Evolutionary conservation across 139 green algal genomes (phyloP).

Genomic region (Picochlorum sp.): DNA sequence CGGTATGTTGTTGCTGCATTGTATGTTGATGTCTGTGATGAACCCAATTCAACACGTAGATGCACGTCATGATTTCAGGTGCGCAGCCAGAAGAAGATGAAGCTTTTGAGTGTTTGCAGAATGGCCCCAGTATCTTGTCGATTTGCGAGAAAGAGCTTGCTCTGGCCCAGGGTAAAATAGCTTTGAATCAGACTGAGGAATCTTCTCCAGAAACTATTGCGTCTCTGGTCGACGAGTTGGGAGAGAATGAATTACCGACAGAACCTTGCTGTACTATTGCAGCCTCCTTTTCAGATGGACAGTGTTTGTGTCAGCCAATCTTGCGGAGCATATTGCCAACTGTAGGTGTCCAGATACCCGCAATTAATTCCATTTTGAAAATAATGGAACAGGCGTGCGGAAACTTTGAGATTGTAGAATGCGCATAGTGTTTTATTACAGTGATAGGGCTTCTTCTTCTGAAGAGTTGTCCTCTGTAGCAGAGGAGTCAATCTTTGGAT

Average conservation of each 20-base stretch:
- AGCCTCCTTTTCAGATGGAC: background rate
- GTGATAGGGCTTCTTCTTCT: background rate
- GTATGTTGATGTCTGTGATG: too few species aligned
- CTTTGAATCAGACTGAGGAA: too few species aligned
- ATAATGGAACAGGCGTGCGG: background rate
- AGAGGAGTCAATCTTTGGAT: too few species aligned
- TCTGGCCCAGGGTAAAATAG: too few species aligned
- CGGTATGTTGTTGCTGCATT: too few species aligned
- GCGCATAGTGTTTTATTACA: background rate
- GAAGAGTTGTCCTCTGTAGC: background rate
- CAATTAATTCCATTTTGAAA: slow-evolving; percentile 1
- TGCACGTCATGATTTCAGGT: too few species aligned
- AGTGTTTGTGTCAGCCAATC: background rate
- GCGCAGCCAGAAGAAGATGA: too few species aligned
- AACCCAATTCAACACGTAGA: too few species aligned
- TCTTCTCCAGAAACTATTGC: background rate
- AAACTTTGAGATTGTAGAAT: background rate
- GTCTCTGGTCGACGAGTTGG: background rate
- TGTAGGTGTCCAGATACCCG: background rate
- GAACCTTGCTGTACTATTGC: background rate
- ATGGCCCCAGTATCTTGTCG: too few species aligned
- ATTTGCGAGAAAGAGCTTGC: too few species aligned
- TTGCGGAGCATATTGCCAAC: background rate
- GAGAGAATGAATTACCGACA: background rate
- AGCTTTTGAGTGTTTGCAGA: too few species aligned